Evolutionary conservation across 2,329 filamentous ascomycete genomes (phyloP).

Genomic region (Colletotrichum sp.): DNA sequence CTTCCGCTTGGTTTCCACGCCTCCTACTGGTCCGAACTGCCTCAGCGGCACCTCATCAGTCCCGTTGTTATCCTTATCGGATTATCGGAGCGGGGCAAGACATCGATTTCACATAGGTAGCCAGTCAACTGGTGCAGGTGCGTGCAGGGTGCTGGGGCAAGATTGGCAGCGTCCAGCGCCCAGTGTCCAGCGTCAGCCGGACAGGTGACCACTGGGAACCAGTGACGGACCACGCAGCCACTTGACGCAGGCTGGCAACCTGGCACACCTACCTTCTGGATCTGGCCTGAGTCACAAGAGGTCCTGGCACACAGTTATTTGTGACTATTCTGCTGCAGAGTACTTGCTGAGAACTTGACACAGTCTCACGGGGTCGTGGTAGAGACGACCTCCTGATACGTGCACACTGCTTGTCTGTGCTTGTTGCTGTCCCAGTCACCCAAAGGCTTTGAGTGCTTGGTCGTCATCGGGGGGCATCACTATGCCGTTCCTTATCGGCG

Average conservation of each 20-base stretch:
- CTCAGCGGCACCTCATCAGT: neutral
- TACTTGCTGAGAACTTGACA: neutral
- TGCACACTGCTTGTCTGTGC: conserved; percentile 14
- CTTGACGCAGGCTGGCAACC: conserved; percentile 14
- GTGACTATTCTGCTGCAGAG: neutral
- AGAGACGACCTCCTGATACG: conserved; percentile 7
- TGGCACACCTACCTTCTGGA: conserved; percentile 13
- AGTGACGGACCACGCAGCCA: conserved; percentile 1
- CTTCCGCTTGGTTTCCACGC: neutral
- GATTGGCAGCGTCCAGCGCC: neutral
- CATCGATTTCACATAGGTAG: conserved; percentile 3
- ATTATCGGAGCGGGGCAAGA: conserved; percentile 18
- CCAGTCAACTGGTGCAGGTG: conserved; percentile 8
- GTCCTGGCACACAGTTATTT: conserved; percentile 9
- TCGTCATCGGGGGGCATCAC: neutral
- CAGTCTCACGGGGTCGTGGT: conserved; percentile 10
- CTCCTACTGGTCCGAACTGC: neutral
- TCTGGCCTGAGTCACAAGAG: conserved; percentile 16
- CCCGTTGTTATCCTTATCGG: conserved; percentile 19
- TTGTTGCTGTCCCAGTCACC: neutral
- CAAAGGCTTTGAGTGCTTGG: conserved; percentile 14
- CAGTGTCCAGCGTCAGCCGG: neutral
- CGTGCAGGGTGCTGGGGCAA: neutral
- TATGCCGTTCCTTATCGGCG: conserved; percentile 1
- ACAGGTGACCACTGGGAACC: conserved; percentile 7